Conservation (phyloP, 225 moss, liverwort and hornwort genomes). For the Neckera pumila region DNA sequence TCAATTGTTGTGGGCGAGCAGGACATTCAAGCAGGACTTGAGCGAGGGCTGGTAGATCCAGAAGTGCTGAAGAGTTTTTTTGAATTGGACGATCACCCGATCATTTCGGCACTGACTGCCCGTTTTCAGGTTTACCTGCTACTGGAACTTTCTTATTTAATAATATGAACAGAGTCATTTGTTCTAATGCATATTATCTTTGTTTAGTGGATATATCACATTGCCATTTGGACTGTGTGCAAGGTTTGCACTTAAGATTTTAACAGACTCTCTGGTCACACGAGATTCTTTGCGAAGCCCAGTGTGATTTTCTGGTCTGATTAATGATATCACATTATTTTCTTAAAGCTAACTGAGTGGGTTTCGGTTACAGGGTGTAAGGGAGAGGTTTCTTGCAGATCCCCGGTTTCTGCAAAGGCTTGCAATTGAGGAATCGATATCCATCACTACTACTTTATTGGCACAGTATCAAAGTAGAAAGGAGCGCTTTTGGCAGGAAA, state of each 20-base stretch:
- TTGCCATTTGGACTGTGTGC: neutral
- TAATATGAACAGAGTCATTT: neutral
- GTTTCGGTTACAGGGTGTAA: slow-evolving; percentile 49
- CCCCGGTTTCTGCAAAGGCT: slow-evolving; percentile 88
- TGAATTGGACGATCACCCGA: slow-evolving; percentile 71
- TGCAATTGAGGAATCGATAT: slow-evolving; percentile 90
- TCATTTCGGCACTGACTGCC: slow-evolving; percentile 56
- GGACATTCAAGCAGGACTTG: slow-evolving; percentile 88
- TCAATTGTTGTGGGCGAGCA: slow-evolving; percentile 11
- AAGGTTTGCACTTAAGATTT: neutral
- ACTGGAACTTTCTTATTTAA: neutral
- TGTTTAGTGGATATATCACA: neutral
- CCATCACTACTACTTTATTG: slow-evolving; percentile 76
- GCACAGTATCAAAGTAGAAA: slow-evolving; percentile 79
- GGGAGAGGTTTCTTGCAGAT: slow-evolving; percentile 96
- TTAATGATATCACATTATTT: neutral
- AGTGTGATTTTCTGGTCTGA: neutral
- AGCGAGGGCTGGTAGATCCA: slow-evolving; percentile 78
- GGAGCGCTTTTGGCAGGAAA: slow-evolving; percentile 70
- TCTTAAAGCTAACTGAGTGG: neutral
- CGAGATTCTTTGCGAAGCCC: neutral
- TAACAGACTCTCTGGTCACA: neutral
- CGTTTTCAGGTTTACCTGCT: slow-evolving; percentile 62
- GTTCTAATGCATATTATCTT: neutral
- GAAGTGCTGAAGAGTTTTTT: slow-evolving; percentile 82